These are phyloP conservation scores for Cyclotella cryptica DNA, from an alignment of 108 stramenopile genomes.

Conservation along the genomic window DNA sequence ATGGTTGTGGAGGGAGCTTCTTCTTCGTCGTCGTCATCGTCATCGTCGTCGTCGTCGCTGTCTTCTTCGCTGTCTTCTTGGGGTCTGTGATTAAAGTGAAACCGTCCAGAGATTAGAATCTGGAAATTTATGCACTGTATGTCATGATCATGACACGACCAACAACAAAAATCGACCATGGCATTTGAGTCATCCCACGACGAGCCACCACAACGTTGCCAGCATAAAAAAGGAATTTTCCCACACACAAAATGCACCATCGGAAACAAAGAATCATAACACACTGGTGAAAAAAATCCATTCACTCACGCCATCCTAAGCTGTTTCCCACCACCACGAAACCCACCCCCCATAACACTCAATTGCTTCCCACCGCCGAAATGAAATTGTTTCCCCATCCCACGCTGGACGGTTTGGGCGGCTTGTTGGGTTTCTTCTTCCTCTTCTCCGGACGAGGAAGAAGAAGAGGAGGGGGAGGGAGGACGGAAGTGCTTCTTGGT, in stretches of 20 bases:
- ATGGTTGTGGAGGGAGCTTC: slow-evolving; percentile 36
- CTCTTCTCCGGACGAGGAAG: slow-evolving; percentile 35
- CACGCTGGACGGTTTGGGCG: slow-evolving; percentile 15
- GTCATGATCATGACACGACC: not conserved
- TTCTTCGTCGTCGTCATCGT: slow-evolving; percentile 43
- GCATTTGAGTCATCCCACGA: too few species aligned
- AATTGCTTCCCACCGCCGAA: slow-evolving; percentile 54
- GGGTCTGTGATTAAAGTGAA: slow-evolving; percentile 13
- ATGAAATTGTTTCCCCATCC: slow-evolving; percentile 48
- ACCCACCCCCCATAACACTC: slow-evolving; percentile 22
- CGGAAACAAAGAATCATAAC: too few species aligned
- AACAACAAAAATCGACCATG: not conserved
- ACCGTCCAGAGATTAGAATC: not conserved
- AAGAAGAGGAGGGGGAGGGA: slow-evolving; percentile 40
- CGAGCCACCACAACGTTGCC: too few species aligned
- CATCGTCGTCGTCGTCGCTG: slow-evolving; percentile 42
- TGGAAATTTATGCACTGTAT: not conserved
- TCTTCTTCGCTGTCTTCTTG: slow-evolving; percentile 67
- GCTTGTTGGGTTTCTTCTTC: slow-evolving; percentile 26
- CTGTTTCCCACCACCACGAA: slow-evolving; percentile 68
- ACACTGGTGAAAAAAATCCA: too few species aligned
- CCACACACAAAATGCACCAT: too few species aligned
- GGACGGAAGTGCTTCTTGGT: slow-evolving; percentile 59
- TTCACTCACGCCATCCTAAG: slow-evolving; percentile 59
- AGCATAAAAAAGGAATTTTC: not conserved